Conservation (phyloP, 495 filamentous ascomycete genomes). For the Aspergillus avenaceus region DNA sequence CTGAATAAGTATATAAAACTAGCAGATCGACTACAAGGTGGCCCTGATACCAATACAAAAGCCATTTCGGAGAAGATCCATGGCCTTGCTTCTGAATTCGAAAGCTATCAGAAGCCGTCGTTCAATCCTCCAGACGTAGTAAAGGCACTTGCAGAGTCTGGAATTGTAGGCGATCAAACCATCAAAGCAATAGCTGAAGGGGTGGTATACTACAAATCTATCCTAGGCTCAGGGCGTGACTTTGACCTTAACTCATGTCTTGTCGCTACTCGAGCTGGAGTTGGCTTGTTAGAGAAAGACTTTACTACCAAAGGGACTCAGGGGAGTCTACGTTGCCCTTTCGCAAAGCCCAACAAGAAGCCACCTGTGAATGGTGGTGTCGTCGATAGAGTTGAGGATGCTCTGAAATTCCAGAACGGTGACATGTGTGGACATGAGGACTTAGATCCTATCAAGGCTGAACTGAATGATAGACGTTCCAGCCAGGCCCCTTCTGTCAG, state of each 20-base stretch:
- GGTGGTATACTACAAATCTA: slow-evolving; percentile 36
- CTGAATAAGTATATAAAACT: slow-evolving; percentile 25
- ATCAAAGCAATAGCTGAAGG: slow-evolving; percentile 36
- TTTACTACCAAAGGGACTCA: slow-evolving; percentile 44
- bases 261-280: slow-evolving; percentile 34
- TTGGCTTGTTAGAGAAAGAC: slow-evolving; percentile 36
- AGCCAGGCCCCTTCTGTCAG: slow-evolving; percentile 35
- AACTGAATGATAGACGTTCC: slow-evolving; percentile 35
- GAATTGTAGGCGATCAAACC: slow-evolving; percentile 41
- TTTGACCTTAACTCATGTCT: slow-evolving; percentile 29
- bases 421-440: slow-evolving; percentile 33
- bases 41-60: slow-evolving; percentile 31
- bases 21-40: slow-evolving; percentile 24
- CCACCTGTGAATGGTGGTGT: slow-evolving; percentile 24
- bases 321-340: slow-evolving; percentile 43
- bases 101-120: slow-evolving; percentile 16
- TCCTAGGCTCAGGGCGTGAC: slow-evolving; percentile 27
- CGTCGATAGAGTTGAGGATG: slow-evolving; percentile 20
- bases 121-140: slow-evolving; percentile 42
- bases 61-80: slow-evolving; percentile 23
- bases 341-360: slow-evolving; percentile 33
- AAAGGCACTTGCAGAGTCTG: slow-evolving; percentile 38
- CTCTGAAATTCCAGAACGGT: slow-evolving; percentile 25
- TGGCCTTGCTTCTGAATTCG: slow-evolving; percentile 11
- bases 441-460: slow-evolving; percentile 44